Evolutionary conservation across 768 basidiomycete species (phyloP), one percentile per base, ranked within the genome.

Genomic region (Boletus speciosus): DNA sequence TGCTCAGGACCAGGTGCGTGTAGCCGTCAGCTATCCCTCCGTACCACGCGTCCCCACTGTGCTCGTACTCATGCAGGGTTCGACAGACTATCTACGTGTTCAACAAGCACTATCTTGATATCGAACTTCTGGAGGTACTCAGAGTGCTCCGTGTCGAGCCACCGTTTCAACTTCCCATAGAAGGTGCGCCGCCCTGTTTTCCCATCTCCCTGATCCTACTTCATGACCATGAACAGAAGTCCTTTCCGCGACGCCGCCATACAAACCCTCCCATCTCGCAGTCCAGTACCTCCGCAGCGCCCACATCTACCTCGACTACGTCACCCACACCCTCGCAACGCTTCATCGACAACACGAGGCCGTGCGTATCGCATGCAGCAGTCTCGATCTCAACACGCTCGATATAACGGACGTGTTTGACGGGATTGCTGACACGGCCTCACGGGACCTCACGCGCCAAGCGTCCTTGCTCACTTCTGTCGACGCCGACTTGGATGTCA

Each of bases 91-190:
- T 93, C 56, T 93, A 82, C 62, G 87, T 93, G 6, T 93, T 89
- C 72, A 93, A 92, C 72, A 90, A 90, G 63, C 75, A 81, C 62
- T 88, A 87, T 62, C 78, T 93, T 36, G 88, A 90, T 58, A 75
- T 82, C 41, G 83, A 86, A 47, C 51, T 87, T 29, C 81, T 85
- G 2, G 79, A 86, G 40, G 84, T 89, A 25, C 68, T 91, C 15
- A 75, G 69, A n/a, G 78, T 81, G 39, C 78, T 93, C n/a, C 77
- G 71, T 15, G 73, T 83, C 16, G 79, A 84, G 41, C 75, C 88
- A 3, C 76, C 78, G 16, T 62, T 88, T 23, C 86, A 90, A 58
- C 83, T 85, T n/a, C 77, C 81, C 16, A 80, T 88, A 56, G 86
- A 90, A 72, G 86, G 90, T 87, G 53, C 50, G 75, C 61, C 8